Percentiles rank a stretch among this genome's conserved stretches.
phyloP scores from a whole-genome alignment of 805 yeast species.

The Metschnikowia baotianmanensis region DNA sequence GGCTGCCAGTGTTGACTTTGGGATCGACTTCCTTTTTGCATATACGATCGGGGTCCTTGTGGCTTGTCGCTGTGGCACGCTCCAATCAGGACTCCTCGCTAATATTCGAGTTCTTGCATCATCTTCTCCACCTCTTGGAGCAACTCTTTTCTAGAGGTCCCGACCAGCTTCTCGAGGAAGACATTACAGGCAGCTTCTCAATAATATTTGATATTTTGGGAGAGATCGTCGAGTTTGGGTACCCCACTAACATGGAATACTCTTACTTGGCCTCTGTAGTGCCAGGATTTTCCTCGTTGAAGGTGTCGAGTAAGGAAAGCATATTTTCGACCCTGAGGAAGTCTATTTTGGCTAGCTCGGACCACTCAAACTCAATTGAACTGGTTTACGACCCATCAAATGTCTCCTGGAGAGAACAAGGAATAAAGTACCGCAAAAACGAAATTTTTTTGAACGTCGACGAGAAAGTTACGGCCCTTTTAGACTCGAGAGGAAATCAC shows the following conservation, averaged over 20 bases:
- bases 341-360: slow-evolving; percentile 9
- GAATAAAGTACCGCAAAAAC: slow-evolving; percentile 75
- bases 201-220: slow-evolving; percentile 74
- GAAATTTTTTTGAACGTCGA: slow-evolving; percentile 74
- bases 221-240: slow-evolving; percentile 75
- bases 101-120: slow-evolving; percentile 74
- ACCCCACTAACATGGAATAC: slow-evolving; percentile 63
- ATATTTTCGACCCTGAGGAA: slow-evolving; percentile 5
- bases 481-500: slow-evolving; percentile 62
- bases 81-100: slow-evolving; percentile 82
- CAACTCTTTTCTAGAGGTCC: slow-evolving; percentile 22
- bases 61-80: slow-evolving; percentile 87
- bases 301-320: slow-evolving; percentile 2
- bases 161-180: slow-evolving; percentile 27
- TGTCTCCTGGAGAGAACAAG: slow-evolving; percentile 68
- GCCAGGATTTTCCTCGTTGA: slow-evolving; percentile 14
- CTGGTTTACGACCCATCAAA: slow-evolving; percentile 17
- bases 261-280: slow-evolving; percentile 17
- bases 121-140: slow-evolving; percentile 53
- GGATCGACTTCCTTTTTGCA: slow-evolving; percentile 92
- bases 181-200: slow-evolving; percentile 63
- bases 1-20: slow-evolving; percentile 60
- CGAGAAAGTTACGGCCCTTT: slow-evolving; percentile 70
- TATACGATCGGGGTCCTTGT: slow-evolving; percentile 58
- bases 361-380: slow-evolving; percentile 7